A percentile compares a stretch with the other conserved stretches of the same genome.
These are phyloP conservation scores for Polychaeton citri DNA, from an alignment of 2,329 filamentous ascomycete genomes.

Conservation along the genomic window DNA sequence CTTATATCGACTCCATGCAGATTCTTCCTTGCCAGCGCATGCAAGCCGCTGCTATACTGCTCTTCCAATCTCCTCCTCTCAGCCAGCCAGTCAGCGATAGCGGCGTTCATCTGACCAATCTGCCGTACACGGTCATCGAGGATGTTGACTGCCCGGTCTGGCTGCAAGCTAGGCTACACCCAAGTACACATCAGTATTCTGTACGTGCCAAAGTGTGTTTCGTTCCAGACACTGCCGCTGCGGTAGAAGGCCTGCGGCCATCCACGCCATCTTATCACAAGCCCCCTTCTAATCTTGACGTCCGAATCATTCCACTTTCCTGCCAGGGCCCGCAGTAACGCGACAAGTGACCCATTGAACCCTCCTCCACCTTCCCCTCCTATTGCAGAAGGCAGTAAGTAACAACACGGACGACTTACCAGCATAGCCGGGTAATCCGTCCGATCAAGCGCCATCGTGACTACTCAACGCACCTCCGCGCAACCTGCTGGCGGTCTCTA, in stretches of 20 bases:
- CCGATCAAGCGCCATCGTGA: constrained; percentile 52
- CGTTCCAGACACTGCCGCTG: too few species aligned
- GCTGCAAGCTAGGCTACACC: constrained; percentile 62
- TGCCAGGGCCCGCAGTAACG: too few species aligned
- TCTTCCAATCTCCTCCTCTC: constrained; percentile 90
- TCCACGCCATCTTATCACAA: too few species aligned
- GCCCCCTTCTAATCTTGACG: too few species aligned
- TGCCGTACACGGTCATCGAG: constrained; percentile 79
- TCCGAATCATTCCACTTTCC: too few species aligned
- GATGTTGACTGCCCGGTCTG: constrained; percentile 64
- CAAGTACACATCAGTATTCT: neutral
- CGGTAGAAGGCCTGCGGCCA: too few species aligned
- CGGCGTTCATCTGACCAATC: constrained; percentile 72
- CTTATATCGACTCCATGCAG: constrained; percentile 64
- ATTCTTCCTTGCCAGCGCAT: constrained; percentile 54
- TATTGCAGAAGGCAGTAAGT: too few species aligned
- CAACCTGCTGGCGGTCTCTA: too few species aligned
- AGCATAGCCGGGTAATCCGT: constrained; percentile 89
- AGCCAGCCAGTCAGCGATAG: constrained; percentile 95
- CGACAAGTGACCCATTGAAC: too few species aligned
- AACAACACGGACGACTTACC: constrained; percentile 56
- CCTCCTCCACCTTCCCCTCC: too few species aligned
- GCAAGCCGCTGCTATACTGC: constrained; percentile 67
- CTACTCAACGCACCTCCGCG: too few species aligned
- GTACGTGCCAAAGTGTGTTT: too few species aligned